Evolutionary conservation across 2,329 filamentous ascomycete species (phyloP).

Genomic region (Microthyrium microscopicum): DNA sequence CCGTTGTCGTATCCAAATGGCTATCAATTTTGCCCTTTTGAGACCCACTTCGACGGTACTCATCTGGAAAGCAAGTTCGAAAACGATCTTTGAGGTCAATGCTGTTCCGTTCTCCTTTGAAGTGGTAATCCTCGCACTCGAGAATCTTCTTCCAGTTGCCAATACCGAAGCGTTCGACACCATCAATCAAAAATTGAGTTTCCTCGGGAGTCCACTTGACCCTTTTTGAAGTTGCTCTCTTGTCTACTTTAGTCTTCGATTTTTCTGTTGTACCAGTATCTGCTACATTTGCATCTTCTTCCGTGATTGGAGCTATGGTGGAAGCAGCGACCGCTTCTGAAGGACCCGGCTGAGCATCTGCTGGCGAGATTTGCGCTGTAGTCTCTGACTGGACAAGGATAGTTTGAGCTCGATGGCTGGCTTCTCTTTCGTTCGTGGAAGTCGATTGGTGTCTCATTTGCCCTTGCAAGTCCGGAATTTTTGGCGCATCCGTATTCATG

Average conservation of each 20-base stretch:
- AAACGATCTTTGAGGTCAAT: conserved; percentile 46
- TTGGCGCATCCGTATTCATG: conserved; percentile 28
- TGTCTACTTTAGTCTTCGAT: conserved; percentile 9
- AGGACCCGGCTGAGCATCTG: background rate
- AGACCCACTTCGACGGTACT: conserved; percentile 21
- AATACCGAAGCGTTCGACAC: conserved; percentile 43
- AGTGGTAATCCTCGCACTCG: conserved; percentile 37
- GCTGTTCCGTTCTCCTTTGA: conserved; percentile 37
- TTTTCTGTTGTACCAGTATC: conserved; percentile 2
- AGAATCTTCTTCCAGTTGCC: conserved; percentile 50
- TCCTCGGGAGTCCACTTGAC: conserved; percentile 48
- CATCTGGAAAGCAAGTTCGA: conserved; percentile 36
- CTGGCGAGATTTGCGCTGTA: background rate
- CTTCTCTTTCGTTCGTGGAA: background rate
- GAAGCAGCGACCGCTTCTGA: background rate
- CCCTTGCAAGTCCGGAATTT: background rate
- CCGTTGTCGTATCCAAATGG: background rate
- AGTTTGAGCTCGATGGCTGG: too few species aligned
- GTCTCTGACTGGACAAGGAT: background rate
- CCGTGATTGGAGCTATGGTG: background rate
- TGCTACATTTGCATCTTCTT: background rate
- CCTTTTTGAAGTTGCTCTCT: conserved; percentile 37
- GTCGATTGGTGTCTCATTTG: background rate
- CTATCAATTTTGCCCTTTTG: background rate
- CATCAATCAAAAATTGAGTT: conserved; percentile 38